Base-by-base conservation (phyloP, 257 asterid species). In the Ehretia macrophylla region DNA sequence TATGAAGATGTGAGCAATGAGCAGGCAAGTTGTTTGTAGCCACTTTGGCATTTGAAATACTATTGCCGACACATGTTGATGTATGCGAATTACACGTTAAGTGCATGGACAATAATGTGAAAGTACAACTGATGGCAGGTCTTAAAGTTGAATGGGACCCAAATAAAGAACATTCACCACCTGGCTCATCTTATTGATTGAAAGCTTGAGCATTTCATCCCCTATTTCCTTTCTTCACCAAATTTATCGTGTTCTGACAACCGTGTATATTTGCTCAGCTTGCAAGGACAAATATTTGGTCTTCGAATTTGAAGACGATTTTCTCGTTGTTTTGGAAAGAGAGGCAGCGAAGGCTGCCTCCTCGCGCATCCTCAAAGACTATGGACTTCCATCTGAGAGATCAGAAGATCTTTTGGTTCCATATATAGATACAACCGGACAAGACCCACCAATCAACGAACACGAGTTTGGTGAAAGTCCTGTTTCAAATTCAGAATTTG, bases 1-100 rank as follows among this genome's bases (percentile, higher is more conserved):
- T 88, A 92, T 47, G 99, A 92, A 78, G 94, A 88, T 60, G 86
- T 92, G 88, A 81, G 89, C 81, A 88, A 88, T 45, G 95, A 84
- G 67, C 97, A 92, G 98, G 95, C 80, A 79, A 79, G 85, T 66
- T 10, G 65, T 23, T 53, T 19, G 0, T 58, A 9, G 50, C 51
- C 67, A 23, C 59, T 42, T 50, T 51, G 32, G 44, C 14, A 37
- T 50, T 51, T 37, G n/a, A 38, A 47, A 52, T 60, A 18, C 54
- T 12, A 18, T 4, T 39, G 46, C 22, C 21, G 13, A 19, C 10
- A 11, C 21, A 49, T 14, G 11, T 18, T 56, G 10, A 17, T 12
- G 5, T 27, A 18, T 27, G 56, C 38, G 40, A 14, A 16, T 13
- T 38, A 18, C 17, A 17, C 51, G 17, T 35, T 9, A 23, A 10